Evolutionary conservation across 2,329 filamentous ascomycete genomes (phyloP), one percentile per base, ranked within the genome.

Genomic region (Xylariaceae sp.): DNA sequence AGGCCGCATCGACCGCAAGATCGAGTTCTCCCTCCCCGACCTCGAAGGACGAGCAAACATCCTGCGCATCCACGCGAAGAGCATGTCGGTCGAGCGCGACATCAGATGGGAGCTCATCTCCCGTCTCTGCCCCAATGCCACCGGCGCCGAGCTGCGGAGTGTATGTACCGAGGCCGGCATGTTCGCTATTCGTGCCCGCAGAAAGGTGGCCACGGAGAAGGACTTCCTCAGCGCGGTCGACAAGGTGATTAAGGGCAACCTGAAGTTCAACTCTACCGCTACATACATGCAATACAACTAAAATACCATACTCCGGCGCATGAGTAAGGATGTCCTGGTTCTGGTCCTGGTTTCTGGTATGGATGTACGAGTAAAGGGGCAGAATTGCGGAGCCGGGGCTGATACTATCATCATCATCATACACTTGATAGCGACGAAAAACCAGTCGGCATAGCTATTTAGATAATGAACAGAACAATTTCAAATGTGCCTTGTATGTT

Each of bases 61-160:
- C 59, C 78, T 98, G 31, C 85, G 92, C 35, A 98, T 98, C 57
- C 92, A 97, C 70, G 92, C 92, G 56, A 98, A 97, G 83, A 94
- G 87, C 62, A 98, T 98, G 92, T 96, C 88, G 13, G 92, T 98
- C 26, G 92, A 98, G 76, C 81, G 92, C 37, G 92, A 98, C 60
- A 98, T 98, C 59, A 81, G 92, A 67, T 98, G 92, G 92, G 92
- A 98, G 71, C 77, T 98, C 50, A 97, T 98, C 60, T 96, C 89
- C 14, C 83, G 92, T 55, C 75, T 98, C 49, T 98, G 92, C 69
- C 92, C 92, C 51, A 98, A 98, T 68, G 85, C 89, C 37, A 98
- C 92, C 1, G 92, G 92, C 70, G 92, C 92, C 35, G 92, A 98
- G 67, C 69, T 98, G 62, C 80, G 92, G 58, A 94, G 88, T 69